Conservation (phyloP, 164 flowering plant genomes). For the Echeveria elegans region DNA sequence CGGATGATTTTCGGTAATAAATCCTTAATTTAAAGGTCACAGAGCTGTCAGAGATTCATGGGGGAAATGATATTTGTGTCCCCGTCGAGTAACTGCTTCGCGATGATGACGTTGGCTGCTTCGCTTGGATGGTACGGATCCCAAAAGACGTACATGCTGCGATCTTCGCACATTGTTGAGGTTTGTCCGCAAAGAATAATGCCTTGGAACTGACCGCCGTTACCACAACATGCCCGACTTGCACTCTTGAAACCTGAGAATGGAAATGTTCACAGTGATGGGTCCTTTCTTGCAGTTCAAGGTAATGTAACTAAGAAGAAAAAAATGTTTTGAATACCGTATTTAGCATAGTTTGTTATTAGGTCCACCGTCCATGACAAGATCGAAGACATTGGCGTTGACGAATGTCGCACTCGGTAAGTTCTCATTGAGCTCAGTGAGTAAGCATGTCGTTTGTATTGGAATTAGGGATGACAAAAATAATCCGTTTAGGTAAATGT, state of each 20-base stretch:
- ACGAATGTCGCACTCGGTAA: conserved; percentile 70
- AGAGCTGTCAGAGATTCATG: conserved; percentile 66
- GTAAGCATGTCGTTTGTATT: conserved; percentile 75
- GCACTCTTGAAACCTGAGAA: conserved; percentile 60
- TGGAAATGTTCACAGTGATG: too few relatives aligned
- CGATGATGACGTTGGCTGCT: conserved; percentile 79
- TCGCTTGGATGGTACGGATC: conserved; percentile 97
- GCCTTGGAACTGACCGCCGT: conserved; percentile 80
- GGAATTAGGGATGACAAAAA: too few relatives aligned
- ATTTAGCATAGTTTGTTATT: conserved; percentile 56
- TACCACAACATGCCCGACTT: conserved; percentile 79
- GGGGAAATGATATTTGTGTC: conserved; percentile 51
- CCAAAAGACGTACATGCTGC: conserved; percentile 79
- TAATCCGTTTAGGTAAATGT: too few relatives aligned
- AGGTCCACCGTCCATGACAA: conserved; percentile 80
- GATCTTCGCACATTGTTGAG: conserved; percentile 61
- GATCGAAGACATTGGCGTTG: conserved; percentile 67
- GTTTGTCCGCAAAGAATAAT: conserved; percentile 84
- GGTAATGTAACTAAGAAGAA: too few relatives aligned
- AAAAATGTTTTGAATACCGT: conserved; percentile 38
- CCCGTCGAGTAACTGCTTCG: conserved; percentile 74
- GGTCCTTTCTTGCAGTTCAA: too few relatives aligned
- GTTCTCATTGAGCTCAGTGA: conserved; percentile 47
- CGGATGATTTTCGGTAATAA: too few relatives aligned
- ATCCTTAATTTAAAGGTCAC: conserved; percentile 31